These are phyloP conservation scores for Chrysosporium queenslandicum DNA, from an alignment of 2,329 filamentous ascomycete species.

Conservation along the genomic window DNA sequence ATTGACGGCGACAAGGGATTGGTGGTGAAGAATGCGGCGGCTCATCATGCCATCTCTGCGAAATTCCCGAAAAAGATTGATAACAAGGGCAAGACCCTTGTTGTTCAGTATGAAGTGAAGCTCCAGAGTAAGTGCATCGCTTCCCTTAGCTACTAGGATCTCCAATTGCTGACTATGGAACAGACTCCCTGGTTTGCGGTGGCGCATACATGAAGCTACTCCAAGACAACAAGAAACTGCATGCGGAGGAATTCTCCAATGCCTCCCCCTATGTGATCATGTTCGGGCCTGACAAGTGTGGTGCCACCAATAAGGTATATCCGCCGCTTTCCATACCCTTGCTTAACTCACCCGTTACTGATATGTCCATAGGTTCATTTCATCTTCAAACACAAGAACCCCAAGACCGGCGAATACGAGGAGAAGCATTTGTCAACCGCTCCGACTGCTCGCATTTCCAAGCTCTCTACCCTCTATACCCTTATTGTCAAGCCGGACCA, in stretches of 20 bases:
- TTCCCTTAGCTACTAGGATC: neutral
- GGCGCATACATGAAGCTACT: slow-evolving; percentile 99
- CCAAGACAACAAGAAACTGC: slow-evolving; percentile 91
- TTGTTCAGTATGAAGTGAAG: slow-evolving; percentile 99
- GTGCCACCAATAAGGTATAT: slow-evolving; percentile 89
- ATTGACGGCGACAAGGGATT: slow-evolving; percentile 93
- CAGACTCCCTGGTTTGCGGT: slow-evolving; percentile 91
- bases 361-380: slow-evolving; percentile 54
- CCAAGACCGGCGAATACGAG: slow-evolving; percentile 98
- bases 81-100: slow-evolving; percentile 93
- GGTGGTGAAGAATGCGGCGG: slow-evolving; percentile 94
- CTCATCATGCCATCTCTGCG: slow-evolving; percentile 97
- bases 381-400: slow-evolving; percentile 99
- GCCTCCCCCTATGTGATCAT: slow-evolving; percentile 97
- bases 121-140: slow-evolving; percentile 68
- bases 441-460: slow-evolving; percentile 76
- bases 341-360: neutral
- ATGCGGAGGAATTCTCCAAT: slow-evolving; percentile 96
- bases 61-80: slow-evolving; percentile 96
- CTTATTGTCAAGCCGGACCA: slow-evolving; percentile 95
- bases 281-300: slow-evolving; percentile 99
- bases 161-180: slow-evolving; percentile 5
- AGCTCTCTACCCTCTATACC: slow-evolving; percentile 91
- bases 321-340: slow-evolving; percentile 3
- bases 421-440: slow-evolving; percentile 93